Conservation (phyloP, 2,329 filamentous ascomycete species). For the Fusarium sp. region DNA sequence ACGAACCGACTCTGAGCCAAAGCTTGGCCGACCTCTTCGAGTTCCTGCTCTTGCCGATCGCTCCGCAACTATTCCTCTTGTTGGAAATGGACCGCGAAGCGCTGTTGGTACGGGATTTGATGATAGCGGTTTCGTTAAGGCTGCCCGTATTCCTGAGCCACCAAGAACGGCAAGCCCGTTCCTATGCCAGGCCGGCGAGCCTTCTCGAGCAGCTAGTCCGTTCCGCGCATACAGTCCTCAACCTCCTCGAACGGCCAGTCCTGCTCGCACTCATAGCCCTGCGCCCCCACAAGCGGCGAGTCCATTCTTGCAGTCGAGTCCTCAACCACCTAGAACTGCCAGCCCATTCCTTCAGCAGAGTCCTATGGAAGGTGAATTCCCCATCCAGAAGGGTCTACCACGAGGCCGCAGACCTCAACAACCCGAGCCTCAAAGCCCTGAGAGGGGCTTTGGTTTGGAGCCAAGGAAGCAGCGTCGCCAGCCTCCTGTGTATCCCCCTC, state of each 20-base stretch:
- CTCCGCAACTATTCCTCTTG: slow-evolving; percentile 14
- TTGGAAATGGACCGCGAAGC: slow-evolving; percentile 29
- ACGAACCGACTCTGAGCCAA: slow-evolving; percentile 42
- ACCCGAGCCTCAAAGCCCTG: slow-evolving; percentile 14
- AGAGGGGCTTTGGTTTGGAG: slow-evolving; percentile 25
- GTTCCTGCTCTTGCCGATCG: slow-evolving; percentile 38
- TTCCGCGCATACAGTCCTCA: not conserved
- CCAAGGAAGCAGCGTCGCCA: slow-evolving; percentile 40
- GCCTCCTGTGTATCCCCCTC: slow-evolving; percentile 39
- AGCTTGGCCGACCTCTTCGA: slow-evolving; percentile 40
- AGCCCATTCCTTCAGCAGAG: slow-evolving; percentile 46
- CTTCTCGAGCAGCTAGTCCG: not conserved
- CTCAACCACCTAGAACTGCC: slow-evolving; percentile 30
- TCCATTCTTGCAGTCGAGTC: not conserved
- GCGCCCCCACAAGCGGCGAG: not conserved
- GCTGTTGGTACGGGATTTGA: slow-evolving; percentile 42
- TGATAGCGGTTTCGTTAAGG: slow-evolving; percentile 35
- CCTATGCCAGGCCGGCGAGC: not conserved
- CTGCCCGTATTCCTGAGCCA: slow-evolving; percentile 32
- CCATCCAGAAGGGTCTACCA: slow-evolving; percentile 50
- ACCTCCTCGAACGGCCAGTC: not conserved
- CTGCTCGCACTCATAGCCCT: not conserved
- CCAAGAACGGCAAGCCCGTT: slow-evolving; percentile 45
- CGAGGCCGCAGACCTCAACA: slow-evolving; percentile 47
- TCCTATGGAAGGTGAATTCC: slow-evolving; percentile 50